Evolutionary conservation across 352 stramenopile species (phyloP).

Genomic region (Pseudoperonospora humuli): DNA sequence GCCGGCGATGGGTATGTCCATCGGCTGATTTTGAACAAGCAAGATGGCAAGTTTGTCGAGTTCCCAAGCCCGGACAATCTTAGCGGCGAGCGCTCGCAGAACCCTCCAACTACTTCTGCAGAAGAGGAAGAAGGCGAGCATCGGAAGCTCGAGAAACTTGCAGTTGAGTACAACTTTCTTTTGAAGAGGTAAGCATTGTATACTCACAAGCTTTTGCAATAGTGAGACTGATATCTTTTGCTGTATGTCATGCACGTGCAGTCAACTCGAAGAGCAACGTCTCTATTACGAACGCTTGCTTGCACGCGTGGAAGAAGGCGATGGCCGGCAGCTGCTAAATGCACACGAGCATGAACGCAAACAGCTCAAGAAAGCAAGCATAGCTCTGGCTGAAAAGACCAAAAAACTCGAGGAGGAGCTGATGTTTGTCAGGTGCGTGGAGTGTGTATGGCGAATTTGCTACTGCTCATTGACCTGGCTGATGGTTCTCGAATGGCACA

Average conservation of each 20-base stretch:
- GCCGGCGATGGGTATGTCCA: conserved; percentile 85
- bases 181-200: conserved; percentile 76
- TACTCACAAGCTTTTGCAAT: not conserved
- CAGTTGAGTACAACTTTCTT: conserved; percentile 94
- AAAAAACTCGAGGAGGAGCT: conserved; percentile 79
- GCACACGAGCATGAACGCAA: conserved; percentile 76
- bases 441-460: not conserved
- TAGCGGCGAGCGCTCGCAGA: conserved; percentile 65
- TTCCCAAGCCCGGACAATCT: conserved; percentile 79
- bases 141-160: conserved; percentile 93
- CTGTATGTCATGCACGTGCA: conserved; percentile 14
- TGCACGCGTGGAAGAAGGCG: conserved; percentile 48
- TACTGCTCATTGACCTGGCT: not conserved
- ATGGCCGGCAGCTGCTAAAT: conserved; percentile 43
- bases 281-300: conserved; percentile 87
- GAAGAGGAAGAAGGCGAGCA: conserved; percentile 91
- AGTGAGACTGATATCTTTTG: not conserved
- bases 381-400: conserved; percentile 48
- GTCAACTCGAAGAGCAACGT: conserved; percentile 93
- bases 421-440: conserved; percentile 58
- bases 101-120: conserved; percentile 46
- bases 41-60: conserved; percentile 94
- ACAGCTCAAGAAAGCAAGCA: conserved; percentile 68
- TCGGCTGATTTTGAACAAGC: conserved; percentile 84
- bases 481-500: conserved; percentile 14